phyloP scores from a whole-genome alignment of 768 basidiomycete species.

The Chiua virens region DNA sequence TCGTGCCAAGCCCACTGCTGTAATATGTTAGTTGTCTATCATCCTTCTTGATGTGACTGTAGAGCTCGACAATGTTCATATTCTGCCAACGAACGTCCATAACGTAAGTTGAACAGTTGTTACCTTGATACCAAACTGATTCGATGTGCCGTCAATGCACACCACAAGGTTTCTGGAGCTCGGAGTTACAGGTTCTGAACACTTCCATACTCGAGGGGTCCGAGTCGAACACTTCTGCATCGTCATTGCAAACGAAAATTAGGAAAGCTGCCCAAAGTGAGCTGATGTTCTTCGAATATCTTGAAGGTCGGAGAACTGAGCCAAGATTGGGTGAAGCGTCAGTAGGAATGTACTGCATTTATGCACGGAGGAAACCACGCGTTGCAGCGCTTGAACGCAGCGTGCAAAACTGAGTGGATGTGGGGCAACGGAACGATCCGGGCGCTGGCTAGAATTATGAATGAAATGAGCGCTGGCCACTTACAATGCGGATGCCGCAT shows the following conservation, averaged over 20 bases:
- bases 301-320: no score
- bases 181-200: neutral
- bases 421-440: neutral
- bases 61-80: constrained; percentile 42
- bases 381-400: constrained; percentile 4
- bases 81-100: constrained; percentile 27
- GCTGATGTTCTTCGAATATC: neutral
- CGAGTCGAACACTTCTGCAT: constrained; percentile 1
- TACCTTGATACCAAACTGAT: constrained; percentile 37
- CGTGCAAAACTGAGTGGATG: constrained; percentile 5
- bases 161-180: constrained; percentile 25
- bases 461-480: no score
- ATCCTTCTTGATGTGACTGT: constrained; percentile 35
- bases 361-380: constrained; percentile 9
- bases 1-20: constrained; percentile 41
- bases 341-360: neutral
- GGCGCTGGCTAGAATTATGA: neutral
- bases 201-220: constrained; percentile 1
- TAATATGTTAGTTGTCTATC: constrained; percentile 39
- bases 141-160: constrained; percentile 43
- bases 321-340: neutral
- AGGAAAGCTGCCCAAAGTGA: no score
- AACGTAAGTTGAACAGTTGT: neutral
- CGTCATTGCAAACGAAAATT: neutral
- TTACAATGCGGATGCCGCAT: no score